Evolutionary conservation across 306 rosid genomes (phyloP), one percentile per base, ranked within the genome.

Genomic region (Malus sieversii): DNA sequence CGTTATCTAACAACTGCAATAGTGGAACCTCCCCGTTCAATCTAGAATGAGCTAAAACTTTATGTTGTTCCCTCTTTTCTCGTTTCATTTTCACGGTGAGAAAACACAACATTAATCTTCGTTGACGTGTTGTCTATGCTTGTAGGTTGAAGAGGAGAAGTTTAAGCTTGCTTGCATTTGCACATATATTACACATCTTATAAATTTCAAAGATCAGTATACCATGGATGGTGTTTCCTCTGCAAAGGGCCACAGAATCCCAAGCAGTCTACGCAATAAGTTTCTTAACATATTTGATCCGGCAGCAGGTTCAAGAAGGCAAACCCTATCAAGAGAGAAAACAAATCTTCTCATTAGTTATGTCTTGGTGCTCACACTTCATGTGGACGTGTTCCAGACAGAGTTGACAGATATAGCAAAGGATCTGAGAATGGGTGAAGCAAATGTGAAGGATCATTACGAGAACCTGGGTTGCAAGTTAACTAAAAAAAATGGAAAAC

Each of bases 401-500:
- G 75, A 86, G 83, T 75, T 52, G 74, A 46, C 64, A 0, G 97
- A 95, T 77, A 89, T 92, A 65, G 81, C 92, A 6, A 90, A 83
- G 84, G 99, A 95, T 89, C 84, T 95, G 78, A 88, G 86, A 86
- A 77, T 89, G 81, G 62, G 23, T 60, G 3, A 8, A 3, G 0
- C 59, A 10, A 27, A 74, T 4, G 53, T 90, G 75, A 87, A 84
- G 73, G 59, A 32, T 5, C 80, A 61, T 73, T 92, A 66, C 74
- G 78, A 78, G 91, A 74, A 75, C 22, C 46, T 95, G 85, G 98
- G 98, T 72, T 90, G 97, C 90, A 92, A 89, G 87, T 5, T 86
- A 19, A 1, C 27, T 1, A 48, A 48, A 4, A 15, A 48, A 48
- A 48, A 4, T 5, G 53, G 53, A 48, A 48, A 48, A 48, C 53